Base-by-base conservation (phyloP, 805 yeast genomes). In the Metschnikowia noctiluminum region DNA sequence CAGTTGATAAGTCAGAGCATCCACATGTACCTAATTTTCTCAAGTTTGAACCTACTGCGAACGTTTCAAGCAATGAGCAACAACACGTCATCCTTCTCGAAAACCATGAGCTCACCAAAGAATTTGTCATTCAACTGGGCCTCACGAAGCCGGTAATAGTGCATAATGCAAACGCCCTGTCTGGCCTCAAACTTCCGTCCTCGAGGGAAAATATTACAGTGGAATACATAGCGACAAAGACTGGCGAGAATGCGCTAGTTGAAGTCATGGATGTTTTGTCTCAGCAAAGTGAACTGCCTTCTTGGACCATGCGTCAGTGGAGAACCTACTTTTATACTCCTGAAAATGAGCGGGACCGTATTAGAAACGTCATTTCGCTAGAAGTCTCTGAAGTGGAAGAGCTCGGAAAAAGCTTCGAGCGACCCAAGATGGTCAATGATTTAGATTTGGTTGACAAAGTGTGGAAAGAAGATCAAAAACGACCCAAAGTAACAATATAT, bases 191-290 rank as follows among this genome's bases (percentile, higher is more conserved):
- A n/a, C 63, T 83, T n/a, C 95, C 96, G 0, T 26, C 34, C 6
- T 36, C 54, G 1, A 56, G 60, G 10, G 58, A 60, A 7, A 58
- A 65, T 4, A 69, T 87, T 36, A 75, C 81, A 7, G 82, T 88
- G 6, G 73, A 77, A 39, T 70, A 79, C 50, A 75, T 88, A 0
- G 70, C 85, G 0, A 75, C 76, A 6, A 60, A 73, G 11, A 76
- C 89, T 28, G 96, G 96, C 0, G 77, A 67, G 5, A 85, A 82
- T 35, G 67, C 69, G 4, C 77, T 76, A 0, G 77, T 90, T 1
- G 95, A 88, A 47, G 96, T 90, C 1, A 88, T 90, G 92, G 96
- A 90, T 62, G 96, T 89, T 3, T 73, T 86, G 21, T 84, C 95
- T 0, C 97, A 90, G 59, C 84, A 85, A 47, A 77, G 81, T 35